Evolutionary conservation across 495 filamentous ascomycete genomes (phyloP).

Genomic region (Sabuloglossum arenarium): DNA sequence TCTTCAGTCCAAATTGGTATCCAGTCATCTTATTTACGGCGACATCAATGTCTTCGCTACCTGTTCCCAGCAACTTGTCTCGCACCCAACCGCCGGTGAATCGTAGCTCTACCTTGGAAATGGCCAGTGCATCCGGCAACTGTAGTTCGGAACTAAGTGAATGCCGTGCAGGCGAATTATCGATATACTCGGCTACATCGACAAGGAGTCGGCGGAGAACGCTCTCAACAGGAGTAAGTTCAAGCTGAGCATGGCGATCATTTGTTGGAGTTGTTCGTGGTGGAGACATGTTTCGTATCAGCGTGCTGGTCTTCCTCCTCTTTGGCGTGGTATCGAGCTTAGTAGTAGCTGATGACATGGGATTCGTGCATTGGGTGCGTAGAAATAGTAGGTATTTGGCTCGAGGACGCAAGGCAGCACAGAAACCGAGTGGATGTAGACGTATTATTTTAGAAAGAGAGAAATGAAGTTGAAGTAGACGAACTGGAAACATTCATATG

Average conservation of each 20-base stretch:
- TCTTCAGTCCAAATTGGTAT: constrained; percentile 48
- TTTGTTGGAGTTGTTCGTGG: neutral
- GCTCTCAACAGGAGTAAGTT: constrained; percentile 43
- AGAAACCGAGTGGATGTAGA: neutral
- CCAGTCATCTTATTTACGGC: constrained; percentile 93
- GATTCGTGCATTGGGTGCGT: neutral
- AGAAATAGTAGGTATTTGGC: neutral
- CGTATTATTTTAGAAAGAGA: neutral
- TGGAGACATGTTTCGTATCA: neutral
- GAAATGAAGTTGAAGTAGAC: neutral
- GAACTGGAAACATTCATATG: neutral
- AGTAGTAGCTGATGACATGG: neutral
- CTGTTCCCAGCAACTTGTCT: constrained; percentile 71
- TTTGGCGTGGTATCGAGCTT: neutral
- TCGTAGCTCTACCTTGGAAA: constrained; percentile 33
- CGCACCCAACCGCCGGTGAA: constrained; percentile 98
- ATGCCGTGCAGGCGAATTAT: constrained; percentile 11
- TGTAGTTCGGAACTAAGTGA: constrained; percentile 4
- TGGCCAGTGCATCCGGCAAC: constrained; percentile 22
- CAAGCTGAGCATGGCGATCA: constrained; percentile 12
- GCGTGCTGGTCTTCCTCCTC: neutral
- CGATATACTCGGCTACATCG: constrained; percentile 50
- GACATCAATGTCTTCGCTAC: constrained; percentile 83
- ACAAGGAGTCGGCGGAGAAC: constrained; percentile 50
- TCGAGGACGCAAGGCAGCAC: neutral